A percentile compares a stretch with the other conserved stretches of the same genome.
These are phyloP conservation scores for Aspergillus ibericus DNA, from an alignment of 2,329 filamentous ascomycete genomes.

Conservation along the genomic window DNA sequence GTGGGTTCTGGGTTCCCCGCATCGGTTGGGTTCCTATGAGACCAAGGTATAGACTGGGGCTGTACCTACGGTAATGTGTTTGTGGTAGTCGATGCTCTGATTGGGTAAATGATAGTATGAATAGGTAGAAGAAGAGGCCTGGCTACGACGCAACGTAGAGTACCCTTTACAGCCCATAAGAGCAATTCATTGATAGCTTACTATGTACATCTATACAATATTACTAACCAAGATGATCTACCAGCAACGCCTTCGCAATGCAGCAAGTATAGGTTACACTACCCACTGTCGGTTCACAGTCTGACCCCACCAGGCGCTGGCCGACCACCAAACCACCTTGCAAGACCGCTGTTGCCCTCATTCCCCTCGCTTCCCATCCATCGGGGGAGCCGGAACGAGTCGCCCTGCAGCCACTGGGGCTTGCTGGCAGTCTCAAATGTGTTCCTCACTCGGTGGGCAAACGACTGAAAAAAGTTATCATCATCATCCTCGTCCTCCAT, in stretches of 20 bases:
- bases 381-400: slow-evolving; percentile 72
- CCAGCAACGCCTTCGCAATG: slow-evolving; percentile 28
- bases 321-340: slow-evolving; percentile 43
- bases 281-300: slow-evolving; percentile 25
- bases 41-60: too few species aligned
- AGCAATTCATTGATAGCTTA: neutral
- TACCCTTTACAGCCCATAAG: neutral
- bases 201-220: slow-evolving; percentile 1
- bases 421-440: slow-evolving; percentile 81
- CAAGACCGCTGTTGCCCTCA: slow-evolving; percentile 32
- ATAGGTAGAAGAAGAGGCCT: too few species aligned
- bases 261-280: slow-evolving; percentile 13
- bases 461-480: slow-evolving; percentile 78
- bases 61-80: too few species aligned
- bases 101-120: too few species aligned
- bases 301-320: slow-evolving; percentile 42
- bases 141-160: too few species aligned
- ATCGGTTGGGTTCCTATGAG: neutral
- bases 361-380: slow-evolving; percentile 70
- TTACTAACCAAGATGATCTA: neutral
- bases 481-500: slow-evolving; percentile 67
- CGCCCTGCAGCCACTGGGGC: slow-evolving; percentile 77
- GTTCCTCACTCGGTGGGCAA: slow-evolving; percentile 84
- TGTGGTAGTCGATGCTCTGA: too few species aligned
- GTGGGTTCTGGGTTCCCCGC: neutral